phyloP scores from a whole-genome alignment of 495 filamentous ascomycete species.

The Aspergillus nanangensis region DNA sequence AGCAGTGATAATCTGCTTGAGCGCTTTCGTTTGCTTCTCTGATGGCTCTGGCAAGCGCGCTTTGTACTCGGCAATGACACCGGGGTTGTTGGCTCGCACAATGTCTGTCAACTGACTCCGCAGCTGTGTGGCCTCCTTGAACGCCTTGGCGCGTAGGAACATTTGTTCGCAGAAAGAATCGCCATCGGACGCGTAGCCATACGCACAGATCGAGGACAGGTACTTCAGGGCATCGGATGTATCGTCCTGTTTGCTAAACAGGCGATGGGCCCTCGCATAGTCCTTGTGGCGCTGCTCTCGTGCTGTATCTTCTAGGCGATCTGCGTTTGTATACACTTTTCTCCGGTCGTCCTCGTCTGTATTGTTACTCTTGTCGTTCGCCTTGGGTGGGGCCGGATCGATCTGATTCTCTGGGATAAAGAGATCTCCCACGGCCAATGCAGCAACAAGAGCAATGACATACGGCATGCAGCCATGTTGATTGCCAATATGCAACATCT shows the following conservation, averaged over 20 bases:
- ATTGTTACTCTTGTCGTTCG: conserved; percentile 31
- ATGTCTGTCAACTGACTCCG: conserved; percentile 78
- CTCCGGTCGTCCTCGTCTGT: too few relatives aligned
- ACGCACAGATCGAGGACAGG: conserved; percentile 76
- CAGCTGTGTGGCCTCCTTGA: conserved; percentile 81
- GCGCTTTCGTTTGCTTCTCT: conserved; percentile 65
- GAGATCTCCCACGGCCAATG: conserved; percentile 80
- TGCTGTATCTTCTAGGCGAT: conserved; percentile 63
- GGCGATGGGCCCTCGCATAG: conserved; percentile 71
- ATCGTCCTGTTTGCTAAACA: conserved; percentile 76
- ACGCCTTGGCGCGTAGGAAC: conserved; percentile 80
- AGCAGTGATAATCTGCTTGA: conserved; percentile 86
- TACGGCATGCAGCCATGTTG: conserved; percentile 79
- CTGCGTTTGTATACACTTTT: conserved; percentile 57
- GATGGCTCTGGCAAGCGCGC: conserved; percentile 65
- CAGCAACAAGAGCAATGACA: conserved; percentile 83
- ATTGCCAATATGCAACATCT: conserved; percentile 85
- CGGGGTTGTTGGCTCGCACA: conserved; percentile 67
- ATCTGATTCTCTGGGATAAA: conserved; percentile 84
- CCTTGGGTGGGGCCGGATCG: conserved; percentile 42
- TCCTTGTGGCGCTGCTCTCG: conserved; percentile 60
- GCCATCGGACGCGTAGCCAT: conserved; percentile 67
- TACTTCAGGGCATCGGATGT: conserved; percentile 87
- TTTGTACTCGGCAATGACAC: conserved; percentile 54
- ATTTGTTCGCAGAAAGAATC: conserved; percentile 71